Evolutionary conservation across 176 grass and related monocot genomes (phyloP).

Genomic region (Dactylis glomerata): DNA sequence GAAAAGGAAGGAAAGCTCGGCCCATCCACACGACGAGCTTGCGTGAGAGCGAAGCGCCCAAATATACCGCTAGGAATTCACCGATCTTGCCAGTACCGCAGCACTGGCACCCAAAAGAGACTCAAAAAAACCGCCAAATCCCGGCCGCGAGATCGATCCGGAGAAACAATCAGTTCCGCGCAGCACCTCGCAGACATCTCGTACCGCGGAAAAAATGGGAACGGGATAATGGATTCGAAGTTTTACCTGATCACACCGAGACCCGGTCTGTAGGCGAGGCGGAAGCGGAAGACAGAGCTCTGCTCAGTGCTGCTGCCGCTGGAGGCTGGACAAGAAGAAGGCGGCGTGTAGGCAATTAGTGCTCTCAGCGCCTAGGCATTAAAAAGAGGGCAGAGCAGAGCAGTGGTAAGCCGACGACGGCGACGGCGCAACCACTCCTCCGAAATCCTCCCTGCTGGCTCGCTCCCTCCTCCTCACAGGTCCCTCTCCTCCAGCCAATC

Average conservation of each 20-base stretch:
- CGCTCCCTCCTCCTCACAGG: background rate
- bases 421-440: constrained; percentile 35
- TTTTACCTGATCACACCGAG: constrained; percentile 25
- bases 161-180: background rate
- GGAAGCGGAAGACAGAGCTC: background rate
- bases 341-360: background rate
- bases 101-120: background rate
- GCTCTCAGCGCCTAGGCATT: background rate
- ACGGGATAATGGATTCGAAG: background rate
- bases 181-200: background rate
- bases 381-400: constrained; percentile 22
- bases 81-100: background rate
- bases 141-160: background rate
- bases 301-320: background rate
- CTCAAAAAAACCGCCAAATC: background rate
- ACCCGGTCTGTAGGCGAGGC: no score
- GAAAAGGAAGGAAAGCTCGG: background rate
- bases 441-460: background rate
- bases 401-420: constrained; percentile 26
- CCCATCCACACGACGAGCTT: background rate
- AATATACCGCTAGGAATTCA: background rate
- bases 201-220: background rate
- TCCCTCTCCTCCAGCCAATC: background rate
- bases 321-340: background rate
- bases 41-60: constrained; percentile 29